Evolutionary conservation across 192 early-diverging fungal genomes (phyloP).

Genomic region (Funneliformis geosporum): DNA sequence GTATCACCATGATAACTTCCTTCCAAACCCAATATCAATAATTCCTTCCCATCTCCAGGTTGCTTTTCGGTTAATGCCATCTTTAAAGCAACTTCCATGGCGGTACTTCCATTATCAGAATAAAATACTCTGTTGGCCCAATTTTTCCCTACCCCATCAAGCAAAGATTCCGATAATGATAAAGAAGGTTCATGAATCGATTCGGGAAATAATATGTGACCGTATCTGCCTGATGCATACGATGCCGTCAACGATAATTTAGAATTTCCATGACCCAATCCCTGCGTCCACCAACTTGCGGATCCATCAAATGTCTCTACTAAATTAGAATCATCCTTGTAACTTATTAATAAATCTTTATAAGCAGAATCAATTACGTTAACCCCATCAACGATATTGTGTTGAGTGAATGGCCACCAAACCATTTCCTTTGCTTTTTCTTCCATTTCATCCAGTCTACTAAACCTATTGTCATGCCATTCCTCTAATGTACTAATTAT

Average conservation of each 20-base stretch:
- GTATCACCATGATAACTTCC: slow-evolving; percentile 90
- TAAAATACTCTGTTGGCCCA: slow-evolving; percentile 77
- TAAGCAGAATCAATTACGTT: slow-evolving; percentile 79
- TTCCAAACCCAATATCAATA: slow-evolving; percentile 60
- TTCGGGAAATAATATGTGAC: slow-evolving; percentile 82
- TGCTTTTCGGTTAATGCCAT: slow-evolving; percentile 69
- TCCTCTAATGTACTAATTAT: slow-evolving; percentile 51
- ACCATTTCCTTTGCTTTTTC: slow-evolving; percentile 50
- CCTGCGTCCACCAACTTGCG: slow-evolving; percentile 84
- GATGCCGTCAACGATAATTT: slow-evolving; percentile 60
- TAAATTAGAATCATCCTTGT: slow-evolving; percentile 26
- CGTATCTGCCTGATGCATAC: slow-evolving; percentile 72
- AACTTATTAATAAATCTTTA: slow-evolving; percentile 58
- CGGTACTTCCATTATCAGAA: slow-evolving; percentile 80
- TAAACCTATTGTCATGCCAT: slow-evolving; percentile 54
- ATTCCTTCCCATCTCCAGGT: slow-evolving; percentile 12
- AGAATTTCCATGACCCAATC: slow-evolving; percentile 69
- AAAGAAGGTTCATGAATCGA: slow-evolving; percentile 67
- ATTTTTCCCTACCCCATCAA: slow-evolving; percentile 52
- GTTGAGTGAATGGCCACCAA: slow-evolving; percentile 88
- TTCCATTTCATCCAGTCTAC: slow-evolving; percentile 58
- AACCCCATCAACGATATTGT: slow-evolving; percentile 52
- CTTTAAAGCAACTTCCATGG: slow-evolving; percentile 81
- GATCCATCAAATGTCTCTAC: slow-evolving; percentile 71
- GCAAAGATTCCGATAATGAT: slow-evolving; percentile 57